phyloP scores from a whole-genome alignment of 23 red algal genomes.

The Cyanidioschyzon merolae region DNA sequence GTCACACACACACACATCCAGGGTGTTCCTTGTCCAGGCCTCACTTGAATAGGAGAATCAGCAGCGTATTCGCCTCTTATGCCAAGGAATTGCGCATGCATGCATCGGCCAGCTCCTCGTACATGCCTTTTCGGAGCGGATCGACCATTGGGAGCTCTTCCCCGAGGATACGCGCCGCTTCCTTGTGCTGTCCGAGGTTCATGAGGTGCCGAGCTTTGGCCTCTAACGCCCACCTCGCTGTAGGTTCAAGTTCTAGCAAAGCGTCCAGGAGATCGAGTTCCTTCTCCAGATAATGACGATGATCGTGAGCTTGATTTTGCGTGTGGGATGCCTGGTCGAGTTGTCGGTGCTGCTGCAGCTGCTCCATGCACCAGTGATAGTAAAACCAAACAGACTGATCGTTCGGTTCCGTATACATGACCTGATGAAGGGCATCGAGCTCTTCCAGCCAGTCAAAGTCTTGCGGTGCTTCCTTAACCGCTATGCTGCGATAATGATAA shows the following conservation, averaged over 20 bases:
- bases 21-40: too few species aligned
- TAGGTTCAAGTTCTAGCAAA: background rate
- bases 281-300: background rate
- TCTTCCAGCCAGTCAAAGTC: conserved; percentile 29
- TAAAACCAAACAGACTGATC: conserved; percentile 93
- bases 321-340: background rate
- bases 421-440: conserved; percentile 60
- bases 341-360: background rate
- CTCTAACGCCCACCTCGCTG: background rate
- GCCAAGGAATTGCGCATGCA: background rate
- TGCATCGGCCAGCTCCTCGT: background rate
- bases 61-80: too few species aligned
- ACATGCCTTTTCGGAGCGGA: background rate
- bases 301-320: too few species aligned
- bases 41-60: too few species aligned
- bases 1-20: too few species aligned
- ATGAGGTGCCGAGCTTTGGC: background rate
- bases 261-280: background rate
- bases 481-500: conserved; percentile 68
- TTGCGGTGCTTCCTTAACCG: conserved; percentile 26
- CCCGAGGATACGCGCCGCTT: background rate
- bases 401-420: conserved; percentile 89
- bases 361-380: conserved; percentile 68
- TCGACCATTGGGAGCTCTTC: background rate
- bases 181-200: background rate